Evolutionary conservation across 768 basidiomycete genomes (phyloP).

Genomic region (Peribolospora baueri): DNA sequence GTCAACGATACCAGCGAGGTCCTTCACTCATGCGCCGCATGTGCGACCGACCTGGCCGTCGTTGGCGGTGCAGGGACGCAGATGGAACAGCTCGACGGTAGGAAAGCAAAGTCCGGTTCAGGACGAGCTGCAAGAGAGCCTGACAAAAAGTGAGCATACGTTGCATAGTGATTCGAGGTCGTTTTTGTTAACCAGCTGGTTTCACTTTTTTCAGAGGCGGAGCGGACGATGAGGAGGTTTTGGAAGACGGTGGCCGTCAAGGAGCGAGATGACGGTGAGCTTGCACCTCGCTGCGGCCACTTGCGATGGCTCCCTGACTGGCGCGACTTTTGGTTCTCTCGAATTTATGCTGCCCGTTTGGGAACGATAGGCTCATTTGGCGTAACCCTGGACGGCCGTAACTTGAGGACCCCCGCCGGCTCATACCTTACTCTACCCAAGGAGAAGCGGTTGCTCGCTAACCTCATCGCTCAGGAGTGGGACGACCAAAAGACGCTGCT

Average conservation of each 20-base stretch:
- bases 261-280: slow-evolving; percentile 22
- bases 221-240: slow-evolving; percentile 64
- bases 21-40: too few species aligned
- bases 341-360: not conserved
- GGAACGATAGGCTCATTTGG: slow-evolving; percentile 19
- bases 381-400: slow-evolving; percentile 55
- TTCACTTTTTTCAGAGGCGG: slow-evolving; percentile 35
- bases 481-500: slow-evolving; percentile 65
- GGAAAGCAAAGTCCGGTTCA: too few species aligned
- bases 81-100: too few species aligned
- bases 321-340: not conserved
- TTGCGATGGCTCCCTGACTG: not conserved
- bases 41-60: too few species aligned
- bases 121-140: too few species aligned
- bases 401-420: slow-evolving; percentile 74
- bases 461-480: slow-evolving; percentile 86
- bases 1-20: too few species aligned
- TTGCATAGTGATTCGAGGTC: too few species aligned
- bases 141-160: too few species aligned
- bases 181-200: too few species aligned
- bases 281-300: not conserved
- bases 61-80: too few species aligned
- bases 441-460: slow-evolving; percentile 45
- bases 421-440: slow-evolving; percentile 44
- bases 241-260: slow-evolving; percentile 81